These are phyloP conservation scores for Glarea lozoyensis DNA, from an alignment of 495 filamentous ascomycete genomes.

Conservation along the genomic window DNA sequence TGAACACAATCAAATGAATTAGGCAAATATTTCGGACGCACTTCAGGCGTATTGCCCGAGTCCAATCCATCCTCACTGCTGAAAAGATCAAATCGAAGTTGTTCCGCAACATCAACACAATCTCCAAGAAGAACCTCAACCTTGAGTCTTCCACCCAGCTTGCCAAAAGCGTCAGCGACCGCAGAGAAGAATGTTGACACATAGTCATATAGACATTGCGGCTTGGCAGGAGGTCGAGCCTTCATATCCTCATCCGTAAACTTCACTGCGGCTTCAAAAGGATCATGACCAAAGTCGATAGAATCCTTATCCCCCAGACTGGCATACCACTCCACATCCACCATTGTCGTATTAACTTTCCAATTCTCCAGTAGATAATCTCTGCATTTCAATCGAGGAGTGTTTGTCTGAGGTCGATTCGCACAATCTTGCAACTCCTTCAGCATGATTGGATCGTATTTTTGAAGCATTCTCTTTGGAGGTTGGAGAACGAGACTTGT, in stretches of 20 bases:
- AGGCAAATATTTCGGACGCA: neutral
- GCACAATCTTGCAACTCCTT: neutral
- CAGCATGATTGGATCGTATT: neutral
- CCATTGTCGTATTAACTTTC: conserved; percentile 1
- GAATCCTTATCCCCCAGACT: neutral
- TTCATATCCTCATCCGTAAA: neutral
- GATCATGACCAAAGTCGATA: conserved; percentile 1
- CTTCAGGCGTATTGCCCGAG: neutral
- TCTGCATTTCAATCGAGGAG: neutral
- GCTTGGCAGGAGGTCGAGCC: neutral
- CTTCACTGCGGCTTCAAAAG: neutral
- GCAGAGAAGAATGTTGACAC: conserved; percentile 1
- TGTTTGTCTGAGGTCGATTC: neutral
- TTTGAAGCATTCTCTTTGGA: neutral
- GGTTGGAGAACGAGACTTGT: neutral
- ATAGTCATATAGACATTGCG: neutral
- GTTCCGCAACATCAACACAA: conserved; percentile 2
- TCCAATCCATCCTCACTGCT: neutral
- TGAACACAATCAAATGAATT: neutral
- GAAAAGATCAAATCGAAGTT: conserved; percentile 2
- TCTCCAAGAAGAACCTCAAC: conserved; percentile 1
- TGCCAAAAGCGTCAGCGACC: neutral
- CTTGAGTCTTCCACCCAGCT: neutral
- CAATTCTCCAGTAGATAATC: neutral
- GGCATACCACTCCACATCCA: conserved; percentile 1